phyloP scores from a whole-genome alignment of 2,329 filamentous ascomycete genomes.

The Allantophomopsis cytisporea region DNA sequence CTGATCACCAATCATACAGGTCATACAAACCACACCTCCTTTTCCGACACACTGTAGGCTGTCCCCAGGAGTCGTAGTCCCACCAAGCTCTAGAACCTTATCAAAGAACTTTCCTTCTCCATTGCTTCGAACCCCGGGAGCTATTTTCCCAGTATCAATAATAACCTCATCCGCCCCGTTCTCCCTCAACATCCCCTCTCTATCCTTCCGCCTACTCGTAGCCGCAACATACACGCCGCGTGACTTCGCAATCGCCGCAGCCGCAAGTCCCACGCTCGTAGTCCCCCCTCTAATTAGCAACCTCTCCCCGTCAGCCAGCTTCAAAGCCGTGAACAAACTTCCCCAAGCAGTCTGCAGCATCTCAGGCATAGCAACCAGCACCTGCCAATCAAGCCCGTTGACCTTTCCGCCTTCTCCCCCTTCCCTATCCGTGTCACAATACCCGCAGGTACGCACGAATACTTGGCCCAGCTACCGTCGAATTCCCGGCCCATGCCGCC shows the following conservation, averaged over 20 bases:
- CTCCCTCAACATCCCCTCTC: conserved; percentile 22
- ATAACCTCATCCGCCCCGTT: conserved; percentile 27
- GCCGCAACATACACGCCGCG: conserved; percentile 23
- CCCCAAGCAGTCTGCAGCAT: conserved; percentile 37
- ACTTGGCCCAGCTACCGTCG: conserved; percentile 35
- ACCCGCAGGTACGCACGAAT: conserved; percentile 24
- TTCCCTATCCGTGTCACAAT: conserved; percentile 23
- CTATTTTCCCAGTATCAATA: conserved; percentile 26
- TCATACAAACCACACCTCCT: conserved; percentile 24
- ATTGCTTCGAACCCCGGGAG: conserved; percentile 15
- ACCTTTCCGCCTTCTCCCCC: too few relatives aligned
- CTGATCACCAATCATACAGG: conserved; percentile 27
- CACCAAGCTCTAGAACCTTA: not conserved
- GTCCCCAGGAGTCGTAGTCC: conserved; percentile 15
- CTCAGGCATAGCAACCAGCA: conserved; percentile 31
- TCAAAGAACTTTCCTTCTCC: conserved; percentile 16
- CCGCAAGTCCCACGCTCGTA: conserved; percentile 30
- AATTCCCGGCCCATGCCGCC: conserved; percentile 31
- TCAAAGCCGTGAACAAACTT: conserved; percentile 23
- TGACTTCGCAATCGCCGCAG: conserved; percentile 27
- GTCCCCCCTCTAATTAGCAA: conserved; percentile 35
- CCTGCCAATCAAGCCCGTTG: conserved; percentile 23
- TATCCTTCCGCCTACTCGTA: conserved; percentile 23
- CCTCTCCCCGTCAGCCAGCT: conserved; percentile 23
- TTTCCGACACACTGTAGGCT: conserved; percentile 20